A percentile compares a stretch with the other conserved stretches of the same genome.
Conservation (phyloP, 345 rosid species). For the Cardiospermum halicacabum region DNA sequence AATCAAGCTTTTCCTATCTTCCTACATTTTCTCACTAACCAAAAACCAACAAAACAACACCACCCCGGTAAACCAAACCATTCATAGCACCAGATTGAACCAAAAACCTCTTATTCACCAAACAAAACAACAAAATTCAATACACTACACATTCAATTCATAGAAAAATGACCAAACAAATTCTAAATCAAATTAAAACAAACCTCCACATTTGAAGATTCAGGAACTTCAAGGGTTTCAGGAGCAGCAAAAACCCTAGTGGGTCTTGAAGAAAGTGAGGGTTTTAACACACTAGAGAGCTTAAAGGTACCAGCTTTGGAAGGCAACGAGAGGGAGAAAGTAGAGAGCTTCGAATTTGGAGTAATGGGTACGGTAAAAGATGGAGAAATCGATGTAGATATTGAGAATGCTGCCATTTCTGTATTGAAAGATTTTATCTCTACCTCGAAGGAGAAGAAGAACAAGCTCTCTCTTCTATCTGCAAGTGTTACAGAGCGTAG, state of each 20-base stretch:
- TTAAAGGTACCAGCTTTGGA: conserved; percentile 19
- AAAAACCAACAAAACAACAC: neutral
- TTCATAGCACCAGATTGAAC: neutral
- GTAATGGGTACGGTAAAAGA: conserved; percentile 38
- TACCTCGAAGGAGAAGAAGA: conserved; percentile 6
- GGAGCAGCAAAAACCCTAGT: conserved; percentile 55
- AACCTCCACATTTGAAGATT: conserved; percentile 43
- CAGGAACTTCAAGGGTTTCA: conserved; percentile 46
- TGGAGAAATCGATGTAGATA: conserved; percentile 45
- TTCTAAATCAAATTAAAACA: neutral
- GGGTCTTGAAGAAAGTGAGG: conserved; percentile 18
- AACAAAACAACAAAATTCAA: too few species aligned
- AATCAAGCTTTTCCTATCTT: neutral
- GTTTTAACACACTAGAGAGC: conserved; percentile 28
- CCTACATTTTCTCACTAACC: conserved; percentile 4
- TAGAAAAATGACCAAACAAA: neutral
- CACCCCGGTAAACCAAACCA: neutral
- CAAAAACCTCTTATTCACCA: conserved; percentile 7
- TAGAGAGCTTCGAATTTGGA: conserved; percentile 31
- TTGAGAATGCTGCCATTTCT: conserved; percentile 54
- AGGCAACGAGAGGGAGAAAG: conserved; percentile 28
- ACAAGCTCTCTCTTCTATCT: neutral
- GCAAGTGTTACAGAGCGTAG: neutral
- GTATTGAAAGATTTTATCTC: conserved; percentile 8
- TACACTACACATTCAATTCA: too few species aligned